These are phyloP conservation scores for Alloascoidea africana DNA, from an alignment of 805 yeast genomes.

Conservation along the genomic window DNA sequence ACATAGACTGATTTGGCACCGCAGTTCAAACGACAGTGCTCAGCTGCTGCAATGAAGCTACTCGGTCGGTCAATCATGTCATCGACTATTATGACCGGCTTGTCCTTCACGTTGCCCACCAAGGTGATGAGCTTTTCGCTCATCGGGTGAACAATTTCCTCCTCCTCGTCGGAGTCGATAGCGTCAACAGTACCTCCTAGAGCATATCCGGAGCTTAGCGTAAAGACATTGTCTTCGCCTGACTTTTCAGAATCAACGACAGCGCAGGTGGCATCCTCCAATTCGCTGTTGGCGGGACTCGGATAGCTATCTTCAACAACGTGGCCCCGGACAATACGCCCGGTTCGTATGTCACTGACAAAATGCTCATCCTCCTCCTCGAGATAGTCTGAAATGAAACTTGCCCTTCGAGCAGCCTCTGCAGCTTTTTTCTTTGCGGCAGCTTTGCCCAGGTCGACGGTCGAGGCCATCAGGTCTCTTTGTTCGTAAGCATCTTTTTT, in stretches of 20 bases:
- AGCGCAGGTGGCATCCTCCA: slow-evolving; percentile 6
- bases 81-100: slow-evolving; percentile 87
- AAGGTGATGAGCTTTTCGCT: slow-evolving; percentile 67
- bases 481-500: slow-evolving; percentile 41
- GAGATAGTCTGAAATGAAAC: slow-evolving; percentile 19
- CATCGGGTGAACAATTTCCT: too few species aligned
- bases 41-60: slow-evolving; percentile 94
- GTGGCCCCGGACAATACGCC: slow-evolving; percentile 92
- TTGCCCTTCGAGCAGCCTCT: slow-evolving; percentile 1
- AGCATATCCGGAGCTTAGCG: too few species aligned
- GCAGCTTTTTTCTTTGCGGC: slow-evolving; percentile 1
- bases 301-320: slow-evolving; percentile 80
- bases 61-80: slow-evolving; percentile 96
- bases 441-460: not conserved
- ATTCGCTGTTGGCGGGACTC: slow-evolving; percentile 13
- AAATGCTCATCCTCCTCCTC: slow-evolving; percentile 14
- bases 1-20: slow-evolving; percentile 85
- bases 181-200: slow-evolving; percentile 66
- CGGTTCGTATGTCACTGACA: slow-evolving; percentile 50
- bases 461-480: slow-evolving; percentile 9
- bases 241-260: slow-evolving; percentile 14
- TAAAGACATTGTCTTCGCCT: slow-evolving; percentile 73
- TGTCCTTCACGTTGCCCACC: slow-evolving; percentile 89
- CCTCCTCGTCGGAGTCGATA: slow-evolving; percentile 68
- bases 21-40: slow-evolving; percentile 88